phyloP scores from a whole-genome alignment of 805 yeast species.

The Pichia manshurica region DNA sequence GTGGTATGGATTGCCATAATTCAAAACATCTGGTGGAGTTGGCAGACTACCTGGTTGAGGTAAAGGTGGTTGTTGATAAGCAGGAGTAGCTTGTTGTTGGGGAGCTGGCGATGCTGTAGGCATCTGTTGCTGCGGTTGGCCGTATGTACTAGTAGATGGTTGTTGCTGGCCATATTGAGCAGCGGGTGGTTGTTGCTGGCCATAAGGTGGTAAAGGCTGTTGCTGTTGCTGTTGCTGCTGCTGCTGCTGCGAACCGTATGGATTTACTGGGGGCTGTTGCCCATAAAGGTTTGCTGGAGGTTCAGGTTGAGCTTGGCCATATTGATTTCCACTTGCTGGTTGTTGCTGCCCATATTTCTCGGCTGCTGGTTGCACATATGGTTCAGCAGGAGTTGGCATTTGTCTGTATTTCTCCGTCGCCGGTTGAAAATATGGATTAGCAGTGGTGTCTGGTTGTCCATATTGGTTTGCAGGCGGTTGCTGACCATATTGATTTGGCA shows the following conservation, averaged over 20 bases:
- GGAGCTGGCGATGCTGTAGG: conserved; percentile 4
- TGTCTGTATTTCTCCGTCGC: too few species aligned
- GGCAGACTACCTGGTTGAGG: neutral
- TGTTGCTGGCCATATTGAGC: too few species aligned
- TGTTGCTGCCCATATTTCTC: conserved; percentile 10
- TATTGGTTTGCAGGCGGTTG: neutral
- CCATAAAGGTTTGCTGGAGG: neutral
- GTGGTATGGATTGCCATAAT: conserved; percentile 7
- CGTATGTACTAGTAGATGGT: neutral
- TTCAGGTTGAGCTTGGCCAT: too few species aligned
- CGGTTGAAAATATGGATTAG: too few species aligned
- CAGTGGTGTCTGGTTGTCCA: too few species aligned
- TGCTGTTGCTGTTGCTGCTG: conserved; percentile 11
- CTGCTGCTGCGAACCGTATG: conserved; percentile 8
- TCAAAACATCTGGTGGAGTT: conserved; percentile 6
- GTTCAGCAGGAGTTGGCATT: too few species aligned
- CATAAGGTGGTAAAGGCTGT: conserved; percentile 10
- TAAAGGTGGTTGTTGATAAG: conserved; percentile 6
- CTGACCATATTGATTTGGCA: too few species aligned
- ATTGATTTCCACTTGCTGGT: neutral
- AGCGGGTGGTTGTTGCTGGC: conserved; percentile 2
- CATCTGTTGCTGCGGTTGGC: conserved; percentile 13
- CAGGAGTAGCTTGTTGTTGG: conserved; percentile 4
- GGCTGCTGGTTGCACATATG: conserved; percentile 3
- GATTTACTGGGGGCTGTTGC: neutral